These are phyloP conservation scores for Diospyros kaki DNA, from an alignment of 148 eudicot genomes.

Conservation along the genomic window DNA sequence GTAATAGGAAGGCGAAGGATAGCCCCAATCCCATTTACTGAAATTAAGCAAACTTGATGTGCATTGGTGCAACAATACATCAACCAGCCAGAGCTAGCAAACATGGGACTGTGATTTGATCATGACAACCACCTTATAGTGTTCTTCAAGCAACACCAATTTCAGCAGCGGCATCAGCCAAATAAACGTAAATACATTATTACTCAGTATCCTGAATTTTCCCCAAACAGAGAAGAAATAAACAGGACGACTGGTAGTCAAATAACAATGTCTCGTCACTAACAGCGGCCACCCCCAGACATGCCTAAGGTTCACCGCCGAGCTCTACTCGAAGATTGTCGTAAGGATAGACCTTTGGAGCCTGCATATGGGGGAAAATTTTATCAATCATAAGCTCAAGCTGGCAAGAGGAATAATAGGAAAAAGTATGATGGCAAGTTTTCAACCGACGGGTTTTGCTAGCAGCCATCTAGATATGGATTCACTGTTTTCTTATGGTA, in stretches of 20 bases:
- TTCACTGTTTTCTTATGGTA: no score
- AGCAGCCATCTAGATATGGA: neutral
- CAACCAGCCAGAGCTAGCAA: no score
- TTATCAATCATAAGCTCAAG: neutral
- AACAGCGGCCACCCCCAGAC: neutral
- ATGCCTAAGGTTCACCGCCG: constrained; percentile 62
- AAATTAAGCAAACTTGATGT: neutral
- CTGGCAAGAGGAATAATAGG: neutral
- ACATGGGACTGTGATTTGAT: no score
- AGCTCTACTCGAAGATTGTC: constrained; percentile 84
- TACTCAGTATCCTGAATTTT: neutral
- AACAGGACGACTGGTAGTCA: neutral
- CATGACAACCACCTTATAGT: neutral
- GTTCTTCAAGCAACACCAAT: neutral
- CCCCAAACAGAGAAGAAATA: neutral
- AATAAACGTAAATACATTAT: neutral
- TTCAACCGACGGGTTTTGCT: neutral
- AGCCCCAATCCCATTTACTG: no score
- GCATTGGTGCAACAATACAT: neutral
- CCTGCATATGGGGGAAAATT: constrained; percentile 30
- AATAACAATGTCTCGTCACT: neutral
- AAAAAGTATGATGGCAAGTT: neutral
- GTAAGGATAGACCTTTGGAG: constrained; percentile 77
- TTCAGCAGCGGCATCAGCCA: neutral
- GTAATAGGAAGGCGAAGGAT: no score